Base-by-base conservation (phyloP, 2,329 filamentous ascomycete species). In the Albifimbria verrucaria region DNA sequence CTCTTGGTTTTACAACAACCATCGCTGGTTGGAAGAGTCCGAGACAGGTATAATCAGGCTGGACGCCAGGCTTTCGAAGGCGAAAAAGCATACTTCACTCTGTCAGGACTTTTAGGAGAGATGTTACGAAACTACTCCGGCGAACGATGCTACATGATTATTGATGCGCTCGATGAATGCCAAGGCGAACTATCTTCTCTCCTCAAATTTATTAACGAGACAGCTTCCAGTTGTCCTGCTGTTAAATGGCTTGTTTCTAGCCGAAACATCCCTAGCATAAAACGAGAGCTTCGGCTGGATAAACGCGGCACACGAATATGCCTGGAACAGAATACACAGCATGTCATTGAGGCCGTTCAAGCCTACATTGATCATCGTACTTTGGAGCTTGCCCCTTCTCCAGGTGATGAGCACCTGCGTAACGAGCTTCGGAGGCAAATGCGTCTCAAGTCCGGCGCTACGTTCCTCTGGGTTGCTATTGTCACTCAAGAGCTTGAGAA, bases 141-240 rank as follows among this genome's bases (percentile, higher is more conserved):
- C 5, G 32, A 39, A 17, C 5, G 4, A 12, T 39, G 32, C 32
- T 39, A 39, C 11, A 7, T 39, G 32, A 15, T 39, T 39, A n/a
- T 48, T 7, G 45, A 48, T 48, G 45, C 45, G 5, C 45, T 48
- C 18, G 45, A 48, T 48, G 45, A 48, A 24, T 48, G 45, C 17
- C n/a, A 48, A n/a, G 9, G 26, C 4, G 18, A 26, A 9, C 7
- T 18, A 18, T 48, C 45, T 3, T 11, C 5, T 48, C 45, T 48
- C 5, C 21, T 48, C 17, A 24, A 26, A 12, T 4, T 45, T 7
- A 45, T 45, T 4, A 4, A 12, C n/a, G 42, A 45, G 3, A 45
- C 15, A 3, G 42, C 32, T 17, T 5, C 32, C 5, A 7, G 12
- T 17, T 39, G 32, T 12, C 12, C 32, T 6, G 12, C 32, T 5